A percentile compares a stretch with the other conserved stretches of the same genome.
phyloP scores from a whole-genome alignment of 169 alveolate genomes.

The Plasmodium coatneyi region DNA sequence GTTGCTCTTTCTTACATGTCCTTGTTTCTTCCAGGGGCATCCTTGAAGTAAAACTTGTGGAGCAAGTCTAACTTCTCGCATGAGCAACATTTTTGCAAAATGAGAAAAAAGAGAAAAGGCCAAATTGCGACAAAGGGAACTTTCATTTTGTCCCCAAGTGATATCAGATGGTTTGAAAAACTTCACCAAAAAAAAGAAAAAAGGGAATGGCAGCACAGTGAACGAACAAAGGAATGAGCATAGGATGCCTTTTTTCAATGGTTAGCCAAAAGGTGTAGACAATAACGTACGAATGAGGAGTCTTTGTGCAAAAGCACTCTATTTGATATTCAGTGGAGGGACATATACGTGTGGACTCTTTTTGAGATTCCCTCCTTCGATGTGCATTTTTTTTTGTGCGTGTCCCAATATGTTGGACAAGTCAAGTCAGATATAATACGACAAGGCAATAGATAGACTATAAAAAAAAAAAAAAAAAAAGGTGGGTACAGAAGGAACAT shows the following conservation, averaged over 20 bases:
- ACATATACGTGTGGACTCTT: neutral
- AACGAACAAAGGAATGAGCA: neutral
- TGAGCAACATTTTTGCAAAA: neutral
- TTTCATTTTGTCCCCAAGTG: constrained; percentile 21
- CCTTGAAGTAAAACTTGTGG: constrained; percentile 22
- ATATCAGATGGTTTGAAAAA: neutral
- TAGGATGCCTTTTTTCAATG: neutral
- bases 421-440: neutral
- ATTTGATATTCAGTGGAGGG: neutral
- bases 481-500: neutral
- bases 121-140: neutral
- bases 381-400: neutral
- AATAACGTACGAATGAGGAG: neutral
- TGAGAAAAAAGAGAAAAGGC: constrained; percentile 2
- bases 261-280: neutral
- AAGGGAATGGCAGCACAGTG: neutral
- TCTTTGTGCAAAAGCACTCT: neutral
- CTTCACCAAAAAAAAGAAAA: neutral
- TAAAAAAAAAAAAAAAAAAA: neutral
- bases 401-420: neutral
- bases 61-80: constrained; percentile 19
- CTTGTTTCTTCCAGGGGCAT: neutral
- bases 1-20: constrained; percentile 6
- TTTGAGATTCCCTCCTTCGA: neutral
- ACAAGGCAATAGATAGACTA: neutral